Conservation (phyloP, 2,329 filamentous ascomycete genomes). For the Ciborinia camelliae region DNA sequence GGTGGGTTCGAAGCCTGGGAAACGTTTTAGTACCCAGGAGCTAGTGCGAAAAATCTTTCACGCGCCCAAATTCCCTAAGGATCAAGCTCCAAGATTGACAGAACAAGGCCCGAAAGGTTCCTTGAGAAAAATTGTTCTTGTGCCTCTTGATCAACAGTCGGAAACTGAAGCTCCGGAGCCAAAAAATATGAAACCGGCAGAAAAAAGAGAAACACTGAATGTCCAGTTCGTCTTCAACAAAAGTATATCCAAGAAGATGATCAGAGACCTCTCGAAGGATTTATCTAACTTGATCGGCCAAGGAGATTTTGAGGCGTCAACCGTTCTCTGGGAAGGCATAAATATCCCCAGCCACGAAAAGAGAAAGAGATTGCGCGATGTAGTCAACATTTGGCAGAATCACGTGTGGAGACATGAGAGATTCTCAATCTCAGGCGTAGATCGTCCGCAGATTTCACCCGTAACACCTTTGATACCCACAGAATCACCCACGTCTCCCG, state of each 20-base stretch:
- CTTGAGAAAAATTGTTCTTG: constrained; percentile 12
- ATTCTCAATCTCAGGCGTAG: not conserved
- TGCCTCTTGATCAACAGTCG: not conserved
- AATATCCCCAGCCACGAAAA: not conserved
- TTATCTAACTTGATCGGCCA: not conserved
- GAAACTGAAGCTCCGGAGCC: not conserved
- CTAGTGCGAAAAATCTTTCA: constrained; percentile 4
- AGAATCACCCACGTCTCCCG: not conserved
- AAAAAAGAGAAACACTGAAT: not conserved
- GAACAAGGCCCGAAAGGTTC: not conserved
- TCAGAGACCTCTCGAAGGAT: not conserved
- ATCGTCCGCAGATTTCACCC: not conserved
- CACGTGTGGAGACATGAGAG: not conserved
- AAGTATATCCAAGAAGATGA: not conserved
- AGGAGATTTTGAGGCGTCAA: not conserved
- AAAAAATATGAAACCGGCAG: not conserved
- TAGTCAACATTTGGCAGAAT: not conserved
- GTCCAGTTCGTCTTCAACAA: not conserved
- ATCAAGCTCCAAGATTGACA: constrained; percentile 17
- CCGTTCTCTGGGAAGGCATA: constrained; percentile 6
- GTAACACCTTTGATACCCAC: not conserved
- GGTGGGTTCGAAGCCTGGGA: not conserved
- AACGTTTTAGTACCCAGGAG: constrained; percentile 4
- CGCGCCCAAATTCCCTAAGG: constrained; percentile 20
- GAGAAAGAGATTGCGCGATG: not conserved